phyloP scores from a whole-genome alignment of 2,329 filamentous ascomycete genomes.

The Lachnellula arida region DNA sequence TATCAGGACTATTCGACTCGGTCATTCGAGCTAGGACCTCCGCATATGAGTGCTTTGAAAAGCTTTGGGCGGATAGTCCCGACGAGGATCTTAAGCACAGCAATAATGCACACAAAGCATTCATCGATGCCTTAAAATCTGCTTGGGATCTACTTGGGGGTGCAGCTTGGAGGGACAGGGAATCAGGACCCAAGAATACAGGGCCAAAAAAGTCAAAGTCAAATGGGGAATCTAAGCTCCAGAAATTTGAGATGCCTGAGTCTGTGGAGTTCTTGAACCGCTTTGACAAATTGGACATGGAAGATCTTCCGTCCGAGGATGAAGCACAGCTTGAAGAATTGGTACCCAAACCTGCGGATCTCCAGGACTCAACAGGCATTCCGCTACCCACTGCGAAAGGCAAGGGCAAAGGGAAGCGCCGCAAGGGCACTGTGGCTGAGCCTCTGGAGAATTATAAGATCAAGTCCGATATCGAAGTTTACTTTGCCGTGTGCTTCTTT shows the following conservation, averaged over 20 bases:
- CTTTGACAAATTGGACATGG: background rate
- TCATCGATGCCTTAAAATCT: background rate
- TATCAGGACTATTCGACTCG: background rate
- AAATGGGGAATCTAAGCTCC: no score
- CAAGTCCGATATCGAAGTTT: background rate
- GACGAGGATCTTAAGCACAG: background rate
- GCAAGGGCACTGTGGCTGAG: no score
- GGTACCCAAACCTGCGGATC: background rate
- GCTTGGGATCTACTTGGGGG: background rate
- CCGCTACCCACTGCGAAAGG: no score
- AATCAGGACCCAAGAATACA: background rate
- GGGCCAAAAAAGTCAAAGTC: background rate
- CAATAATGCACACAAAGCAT: background rate
- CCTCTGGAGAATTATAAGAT: no score
- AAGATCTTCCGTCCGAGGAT: background rate
- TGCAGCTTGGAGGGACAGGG: background rate
- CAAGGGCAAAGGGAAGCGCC: no score
- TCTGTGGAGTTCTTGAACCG: background rate
- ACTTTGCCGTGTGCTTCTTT: background rate
- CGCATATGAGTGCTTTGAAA: background rate
- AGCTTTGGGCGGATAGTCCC: background rate
- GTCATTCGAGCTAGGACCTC: background rate
- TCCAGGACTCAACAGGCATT: no score
- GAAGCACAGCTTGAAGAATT: background rate
- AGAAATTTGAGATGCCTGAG: no score